Percentiles rank a stretch among this genome's conserved stretches.
These are phyloP conservation scores for Fagopyrum homotropicum DNA, from an alignment of 148 eudicot genomes.

Conservation along the genomic window DNA sequence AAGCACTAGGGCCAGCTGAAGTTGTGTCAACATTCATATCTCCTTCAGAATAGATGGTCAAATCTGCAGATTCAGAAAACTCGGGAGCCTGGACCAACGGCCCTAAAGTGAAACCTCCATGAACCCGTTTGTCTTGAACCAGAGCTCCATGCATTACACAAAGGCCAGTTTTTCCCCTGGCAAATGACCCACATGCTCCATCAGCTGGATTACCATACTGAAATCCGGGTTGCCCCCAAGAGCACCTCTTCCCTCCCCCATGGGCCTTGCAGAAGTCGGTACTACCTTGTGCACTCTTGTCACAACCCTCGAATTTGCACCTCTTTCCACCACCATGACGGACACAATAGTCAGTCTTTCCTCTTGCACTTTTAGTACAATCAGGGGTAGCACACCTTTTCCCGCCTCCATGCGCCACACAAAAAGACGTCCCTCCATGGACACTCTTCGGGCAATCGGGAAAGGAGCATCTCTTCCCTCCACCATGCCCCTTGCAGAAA, in stretches of 20 bases:
- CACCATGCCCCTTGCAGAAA: conserved; percentile 79
- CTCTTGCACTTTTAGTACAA: conserved; percentile 82
- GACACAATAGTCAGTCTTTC: conserved; percentile 59
- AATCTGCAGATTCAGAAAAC: conserved; percentile 3
- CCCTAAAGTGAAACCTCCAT: conserved; percentile 26
- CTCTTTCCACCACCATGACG: conserved; percentile 86
- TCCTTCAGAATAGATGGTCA: conserved; percentile 16
- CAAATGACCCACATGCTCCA: conserved; percentile 47
- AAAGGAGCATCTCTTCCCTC: conserved; percentile 69
- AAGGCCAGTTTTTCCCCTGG: conserved; percentile 60
- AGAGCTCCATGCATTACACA: conserved; percentile 50
- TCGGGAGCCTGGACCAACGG: background rate
- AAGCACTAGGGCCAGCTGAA: background rate
- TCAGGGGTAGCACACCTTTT: conserved; percentile 59
- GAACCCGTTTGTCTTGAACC: conserved; percentile 34
- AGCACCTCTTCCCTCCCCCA: conserved; percentile 73
- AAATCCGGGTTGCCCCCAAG: conserved; percentile 47
- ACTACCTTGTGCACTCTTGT: conserved; percentile 75
- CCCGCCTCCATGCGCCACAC: conserved; percentile 86
- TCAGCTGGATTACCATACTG: conserved; percentile 24
- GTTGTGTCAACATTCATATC: conserved; percentile 6
- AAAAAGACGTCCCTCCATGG: conserved; percentile 64
- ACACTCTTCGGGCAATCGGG: conserved; percentile 57
- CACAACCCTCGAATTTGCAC: conserved; percentile 51
- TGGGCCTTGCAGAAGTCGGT: conserved; percentile 80